Conservation (phyloP, 495 filamentous ascomycete genomes). For the Trichoderma reesei region DNA sequence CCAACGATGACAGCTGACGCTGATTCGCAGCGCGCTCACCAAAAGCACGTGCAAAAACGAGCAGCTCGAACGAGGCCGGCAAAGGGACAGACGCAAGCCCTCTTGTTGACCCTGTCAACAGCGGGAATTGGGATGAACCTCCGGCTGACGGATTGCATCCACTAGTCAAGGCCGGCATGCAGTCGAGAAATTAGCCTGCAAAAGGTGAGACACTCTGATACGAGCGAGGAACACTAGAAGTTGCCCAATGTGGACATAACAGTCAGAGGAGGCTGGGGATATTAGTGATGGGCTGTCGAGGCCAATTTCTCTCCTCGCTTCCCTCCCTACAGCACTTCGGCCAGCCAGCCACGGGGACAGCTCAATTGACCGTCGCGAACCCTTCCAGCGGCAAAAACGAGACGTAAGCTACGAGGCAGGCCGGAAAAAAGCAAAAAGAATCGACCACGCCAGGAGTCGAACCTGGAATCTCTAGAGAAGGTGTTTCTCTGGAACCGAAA, state of each 20-base stretch:
- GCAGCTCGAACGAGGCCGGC: not conserved
- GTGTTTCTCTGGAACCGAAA: slow-evolving; percentile 1
- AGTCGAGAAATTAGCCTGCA: slow-evolving; percentile 2
- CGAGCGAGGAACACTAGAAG: not conserved
- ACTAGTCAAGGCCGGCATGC: not conserved
- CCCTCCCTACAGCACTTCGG: not conserved
- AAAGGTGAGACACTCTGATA: slow-evolving; percentile 4
- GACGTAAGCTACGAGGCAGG: not conserved
- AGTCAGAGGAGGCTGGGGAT: not conserved
- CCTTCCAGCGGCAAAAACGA: not conserved
- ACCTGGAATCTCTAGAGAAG: slow-evolving; percentile 7
- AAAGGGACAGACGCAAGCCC: not conserved
- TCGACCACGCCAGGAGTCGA: slow-evolving; percentile 8
- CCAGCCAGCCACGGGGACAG: not conserved
- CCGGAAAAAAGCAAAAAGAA: not conserved
- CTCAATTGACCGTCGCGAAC: not conserved
- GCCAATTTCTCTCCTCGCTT: not conserved
- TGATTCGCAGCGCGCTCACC: not conserved
- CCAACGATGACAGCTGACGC: too few relatives aligned
- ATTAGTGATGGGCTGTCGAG: not conserved
- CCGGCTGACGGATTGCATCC: not conserved
- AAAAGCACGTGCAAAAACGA: not conserved
- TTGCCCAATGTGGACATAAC: not conserved
- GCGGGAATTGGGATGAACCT: not conserved
- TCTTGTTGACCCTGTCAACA: not conserved